Evolutionary conservation across 1,284 basidiomycete species (phyloP), one percentile per base, ranked within the genome.

Genomic region (Gomphus sp.): DNA sequence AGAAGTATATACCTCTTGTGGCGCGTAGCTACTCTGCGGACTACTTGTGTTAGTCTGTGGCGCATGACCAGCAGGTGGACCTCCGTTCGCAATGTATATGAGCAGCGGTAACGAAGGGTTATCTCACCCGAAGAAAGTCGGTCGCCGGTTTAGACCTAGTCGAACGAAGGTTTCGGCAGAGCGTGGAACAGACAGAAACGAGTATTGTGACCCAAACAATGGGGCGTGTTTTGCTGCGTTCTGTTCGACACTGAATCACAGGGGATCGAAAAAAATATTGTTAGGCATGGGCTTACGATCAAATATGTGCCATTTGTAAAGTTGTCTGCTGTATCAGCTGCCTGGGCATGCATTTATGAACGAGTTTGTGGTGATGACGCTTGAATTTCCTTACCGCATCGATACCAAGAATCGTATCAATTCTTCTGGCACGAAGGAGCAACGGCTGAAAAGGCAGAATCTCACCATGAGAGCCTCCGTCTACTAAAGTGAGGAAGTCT

Each of bases 341-440:
- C 48, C 25, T 25, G 48, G 10, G 48, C 9, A 50, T 25, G 34
- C n/a, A 36, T 36, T 36, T 4, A 36, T 36, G 10, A 36, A 36
- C 34, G n/a, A n/a, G n/a, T 36, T 4, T 6, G 4, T 36, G 4
- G 48, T 14, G 25, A 14, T n/a, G 16, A 14, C 16, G 16, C 11
- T n/a, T n/a, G 22, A 12, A n/a, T 18, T 25, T 18, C 25, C 74
- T 63, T 62, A 75, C 74, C 22, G 70, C 76, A 64, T 85, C 82
- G 31, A 81, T 73, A 0, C 75, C 81, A 39, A 85, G 60, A 56
- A 85, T 74, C 4, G 75, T 68, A 63, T 85, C 83, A n/a, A 84
- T 62, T 0, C 66, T 68, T 37, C 82, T 73, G 2, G 76, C 76
- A 52, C 76, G 72, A 54, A 81, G 77, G 5, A 84, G 70, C 31